Percentiles rank a stretch among this genome's conserved stretches.
phyloP scores from a whole-genome alignment of 441 rosid genomes.

The Hura crepitans region DNA sequence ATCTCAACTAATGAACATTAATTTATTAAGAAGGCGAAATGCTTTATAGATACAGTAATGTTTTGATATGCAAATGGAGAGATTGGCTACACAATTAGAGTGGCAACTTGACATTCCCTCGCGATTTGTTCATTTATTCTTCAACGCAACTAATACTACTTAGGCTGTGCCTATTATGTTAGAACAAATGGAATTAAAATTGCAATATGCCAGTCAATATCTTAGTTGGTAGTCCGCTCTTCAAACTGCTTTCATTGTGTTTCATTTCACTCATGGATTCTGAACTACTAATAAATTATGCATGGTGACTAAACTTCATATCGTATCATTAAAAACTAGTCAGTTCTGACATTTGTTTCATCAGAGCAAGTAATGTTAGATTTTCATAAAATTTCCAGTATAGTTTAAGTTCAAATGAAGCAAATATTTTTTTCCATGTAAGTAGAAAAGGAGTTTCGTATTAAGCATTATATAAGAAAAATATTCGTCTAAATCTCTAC shows the following conservation, averaged over 20 bases:
- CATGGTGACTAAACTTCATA: background rate
- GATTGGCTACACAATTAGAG: background rate
- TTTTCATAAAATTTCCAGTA: too few relatives aligned
- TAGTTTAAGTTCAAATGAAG: too few relatives aligned
- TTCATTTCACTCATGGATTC: background rate
- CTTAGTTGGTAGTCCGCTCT: background rate
- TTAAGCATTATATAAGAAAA: too few relatives aligned
- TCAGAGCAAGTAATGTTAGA: background rate
- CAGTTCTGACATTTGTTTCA: background rate
- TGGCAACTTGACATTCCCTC: too few relatives aligned
- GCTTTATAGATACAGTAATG: background rate
- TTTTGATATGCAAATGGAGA: background rate
- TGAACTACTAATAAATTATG: background rate
- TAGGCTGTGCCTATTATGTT: background rate
- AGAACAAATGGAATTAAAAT: background rate
- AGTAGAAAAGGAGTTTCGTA: too few relatives aligned
- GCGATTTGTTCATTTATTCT: too few relatives aligned
- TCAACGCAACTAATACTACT: too few relatives aligned
- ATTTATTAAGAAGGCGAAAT: too few relatives aligned
- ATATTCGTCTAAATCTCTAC: background rate
- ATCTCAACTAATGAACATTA: too few relatives aligned
- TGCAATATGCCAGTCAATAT: background rate
- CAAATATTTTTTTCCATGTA: too few relatives aligned
- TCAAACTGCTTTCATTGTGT: background rate
- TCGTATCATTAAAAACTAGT: background rate